Base-by-base conservation (phyloP, 371 early-diverging fungal genomes). In the Syncephalastrum monosporum region DNA sequence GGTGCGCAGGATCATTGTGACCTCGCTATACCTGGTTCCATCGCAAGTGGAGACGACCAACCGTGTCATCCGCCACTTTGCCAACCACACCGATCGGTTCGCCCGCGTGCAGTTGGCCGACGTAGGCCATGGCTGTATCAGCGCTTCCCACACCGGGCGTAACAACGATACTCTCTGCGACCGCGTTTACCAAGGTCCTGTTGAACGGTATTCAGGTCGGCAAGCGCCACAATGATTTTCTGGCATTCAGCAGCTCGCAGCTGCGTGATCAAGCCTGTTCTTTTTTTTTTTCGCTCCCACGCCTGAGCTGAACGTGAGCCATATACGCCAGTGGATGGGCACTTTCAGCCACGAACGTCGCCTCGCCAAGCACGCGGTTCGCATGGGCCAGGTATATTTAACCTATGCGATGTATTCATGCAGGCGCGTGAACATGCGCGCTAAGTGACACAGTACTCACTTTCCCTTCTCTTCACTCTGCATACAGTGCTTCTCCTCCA, bases 311-410 rank as follows among this genome's bases (percentile, higher is more conserved):
- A 81, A 73, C 29, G 79, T 78, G 0, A 73, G 79, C 46, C 47
- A 63, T 15, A 89, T 91, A 50, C 83, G 86, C 6, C 23, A 33
- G 0, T 88, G 86, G 87, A 84, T 91, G 84, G 93, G 93, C 13
- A 77, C 83, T 10, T 91, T 93, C 59, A 72, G 77, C 0, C 69
- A 75, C 14, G 86, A 88, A 49, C 79, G 83, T 33, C 82, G 78
- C 14, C 82, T 90, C 17, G 90, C 91, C 15, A 90, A 91, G 60
- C 84, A 82, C 52, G 86, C 86, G 0, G 74, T 84, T 5, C 79
- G 90, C 3, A 88, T 92, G 82, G 91, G 90, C 0, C 90, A 91
- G 60, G 71, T 71, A 61, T 59, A 10, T 19, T 17, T 49, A 2
- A 24, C 38, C 3, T 41, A 4, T 16, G 10, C 33, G 2, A 19